Evolutionary conservation across 2,329 filamentous ascomycete species (phyloP).

Genomic region (Claviceps maximensis): DNA sequence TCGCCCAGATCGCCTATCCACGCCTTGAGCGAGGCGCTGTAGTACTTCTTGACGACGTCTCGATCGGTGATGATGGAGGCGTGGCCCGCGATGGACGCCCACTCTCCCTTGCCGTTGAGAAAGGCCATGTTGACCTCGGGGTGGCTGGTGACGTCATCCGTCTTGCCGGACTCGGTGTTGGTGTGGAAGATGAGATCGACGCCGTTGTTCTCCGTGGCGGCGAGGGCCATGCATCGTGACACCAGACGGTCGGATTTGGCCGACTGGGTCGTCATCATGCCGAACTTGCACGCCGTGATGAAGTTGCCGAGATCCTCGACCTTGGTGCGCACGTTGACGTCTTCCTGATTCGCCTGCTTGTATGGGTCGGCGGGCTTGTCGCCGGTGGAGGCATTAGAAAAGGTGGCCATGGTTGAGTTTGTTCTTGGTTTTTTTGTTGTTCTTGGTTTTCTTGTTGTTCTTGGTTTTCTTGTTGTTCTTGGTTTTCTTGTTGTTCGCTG

Average conservation of each 20-base stretch:
- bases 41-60: slow-evolving; percentile 57
- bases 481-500: neutral
- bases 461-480: neutral
- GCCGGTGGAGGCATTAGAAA: slow-evolving; percentile 44
- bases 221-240: slow-evolving; percentile 77
- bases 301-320: slow-evolving; percentile 61
- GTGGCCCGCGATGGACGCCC: slow-evolving; percentile 73
- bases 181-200: slow-evolving; percentile 82
- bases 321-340: slow-evolving; percentile 56
- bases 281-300: slow-evolving; percentile 62
- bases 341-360: slow-evolving; percentile 57
- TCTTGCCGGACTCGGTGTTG: slow-evolving; percentile 83
- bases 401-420: slow-evolving; percentile 23
- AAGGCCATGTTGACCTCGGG: slow-evolving; percentile 71
- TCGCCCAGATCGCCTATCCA: slow-evolving; percentile 82
- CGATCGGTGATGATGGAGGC: slow-evolving; percentile 59
- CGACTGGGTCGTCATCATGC: slow-evolving; percentile 75
- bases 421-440: neutral
- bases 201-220: slow-evolving; percentile 65
- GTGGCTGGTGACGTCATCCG: slow-evolving; percentile 61
- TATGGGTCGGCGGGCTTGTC: slow-evolving; percentile 62
- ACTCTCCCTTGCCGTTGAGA: slow-evolving; percentile 62
- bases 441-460: neutral
- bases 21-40: slow-evolving; percentile 59
- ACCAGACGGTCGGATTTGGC: slow-evolving; percentile 51